A percentile compares a stretch with the other conserved stretches of the same genome.
Evolutionary conservation across 2,329 filamentous ascomycete genomes (phyloP).

Genomic region (Stachybotrys chartarum): DNA sequence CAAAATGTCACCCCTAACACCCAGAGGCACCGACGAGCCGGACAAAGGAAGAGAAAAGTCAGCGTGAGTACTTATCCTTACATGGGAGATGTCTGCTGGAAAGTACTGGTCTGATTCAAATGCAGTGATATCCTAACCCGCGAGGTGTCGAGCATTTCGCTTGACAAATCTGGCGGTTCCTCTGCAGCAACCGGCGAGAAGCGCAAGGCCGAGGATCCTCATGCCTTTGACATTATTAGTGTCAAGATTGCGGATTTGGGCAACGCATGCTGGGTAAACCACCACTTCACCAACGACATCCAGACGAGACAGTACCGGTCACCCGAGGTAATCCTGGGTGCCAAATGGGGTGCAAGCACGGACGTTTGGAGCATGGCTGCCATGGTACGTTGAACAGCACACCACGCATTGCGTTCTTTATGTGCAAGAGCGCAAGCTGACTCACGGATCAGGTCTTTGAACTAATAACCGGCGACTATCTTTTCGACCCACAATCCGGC

Average conservation of each 20-base stretch:
- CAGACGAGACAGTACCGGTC: slow-evolving; percentile 96
- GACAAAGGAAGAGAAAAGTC: slow-evolving; percentile 89
- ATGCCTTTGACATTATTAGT: slow-evolving; percentile 70
- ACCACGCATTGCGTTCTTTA: background rate
- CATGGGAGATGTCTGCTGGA: background rate
- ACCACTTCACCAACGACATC: slow-evolving; percentile 99
- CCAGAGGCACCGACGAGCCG: slow-evolving; percentile 50
- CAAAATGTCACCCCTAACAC: slow-evolving; percentile 29
- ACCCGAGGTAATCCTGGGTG: slow-evolving; percentile 90
- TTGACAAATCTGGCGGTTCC: slow-evolving; percentile 61
- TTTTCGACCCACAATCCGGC: slow-evolving; percentile 96
- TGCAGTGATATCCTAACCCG: slow-evolving; percentile 77
- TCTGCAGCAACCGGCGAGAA: slow-evolving; percentile 54
- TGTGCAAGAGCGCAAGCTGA: background rate
- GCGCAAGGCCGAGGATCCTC: slow-evolving; percentile 50
- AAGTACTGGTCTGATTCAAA: background rate
- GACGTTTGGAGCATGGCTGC: slow-evolving; percentile 99
- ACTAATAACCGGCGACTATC: slow-evolving; percentile 94
- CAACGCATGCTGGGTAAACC: slow-evolving; percentile 97
- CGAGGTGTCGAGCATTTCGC: slow-evolving; percentile 89
- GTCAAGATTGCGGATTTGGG: slow-evolving; percentile 98
- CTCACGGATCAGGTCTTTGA: slow-evolving; percentile 69
- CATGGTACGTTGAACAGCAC: slow-evolving; percentile 61
- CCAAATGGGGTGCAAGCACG: slow-evolving; percentile 98
- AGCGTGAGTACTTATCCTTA: slow-evolving; percentile 54